These are phyloP conservation scores for Trichoderma erinaceum DNA, from an alignment of 495 filamentous ascomycete species.

Conservation along the genomic window DNA sequence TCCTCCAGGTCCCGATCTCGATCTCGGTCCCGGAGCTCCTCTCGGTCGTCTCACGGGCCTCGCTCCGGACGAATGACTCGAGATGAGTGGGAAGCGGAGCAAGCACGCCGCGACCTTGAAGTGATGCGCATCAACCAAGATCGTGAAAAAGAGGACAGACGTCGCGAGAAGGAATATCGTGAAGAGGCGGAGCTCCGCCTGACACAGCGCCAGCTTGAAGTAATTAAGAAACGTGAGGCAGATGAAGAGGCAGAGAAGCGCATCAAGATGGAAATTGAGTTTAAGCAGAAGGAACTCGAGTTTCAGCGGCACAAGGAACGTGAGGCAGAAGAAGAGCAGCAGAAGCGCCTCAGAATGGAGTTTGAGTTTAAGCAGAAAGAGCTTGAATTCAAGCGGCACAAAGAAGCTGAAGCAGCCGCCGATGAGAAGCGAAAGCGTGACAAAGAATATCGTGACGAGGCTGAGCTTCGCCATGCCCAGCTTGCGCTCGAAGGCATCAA, in stretches of 20 bases:
- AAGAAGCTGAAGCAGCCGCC: conserved; percentile 40
- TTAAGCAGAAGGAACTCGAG: conserved; percentile 45
- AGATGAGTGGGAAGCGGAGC: conserved; percentile 31
- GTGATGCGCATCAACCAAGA: conserved; percentile 23
- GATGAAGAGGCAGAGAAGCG: conserved; percentile 36
- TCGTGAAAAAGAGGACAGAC: conserved; percentile 37
- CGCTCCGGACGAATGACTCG: conserved; percentile 24
- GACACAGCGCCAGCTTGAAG: conserved; percentile 38
- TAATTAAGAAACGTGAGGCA: conserved; percentile 37
- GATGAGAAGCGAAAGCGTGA: conserved; percentile 39
- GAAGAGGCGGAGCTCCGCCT: conserved; percentile 32
- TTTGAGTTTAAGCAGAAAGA: conserved; percentile 34
- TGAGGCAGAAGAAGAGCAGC: conserved; percentile 17
- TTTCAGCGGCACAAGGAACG: conserved; percentile 22
- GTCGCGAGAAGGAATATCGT: conserved; percentile 26
- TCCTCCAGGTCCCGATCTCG: conserved; percentile 17
- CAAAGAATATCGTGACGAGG: conserved; percentile 26
- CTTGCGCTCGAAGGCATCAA: conserved; percentile 42
- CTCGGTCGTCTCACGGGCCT: conserved; percentile 1
- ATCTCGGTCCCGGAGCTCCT: conserved; percentile 24
- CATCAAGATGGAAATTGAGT: conserved; percentile 45
- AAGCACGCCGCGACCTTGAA: conserved; percentile 29
- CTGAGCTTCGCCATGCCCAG: conserved; percentile 33
- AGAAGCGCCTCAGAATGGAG: not conserved
- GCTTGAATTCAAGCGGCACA: conserved; percentile 46